phyloP scores from a whole-genome alignment of 345 rosid species.

The Noccaea caerulescens region DNA sequence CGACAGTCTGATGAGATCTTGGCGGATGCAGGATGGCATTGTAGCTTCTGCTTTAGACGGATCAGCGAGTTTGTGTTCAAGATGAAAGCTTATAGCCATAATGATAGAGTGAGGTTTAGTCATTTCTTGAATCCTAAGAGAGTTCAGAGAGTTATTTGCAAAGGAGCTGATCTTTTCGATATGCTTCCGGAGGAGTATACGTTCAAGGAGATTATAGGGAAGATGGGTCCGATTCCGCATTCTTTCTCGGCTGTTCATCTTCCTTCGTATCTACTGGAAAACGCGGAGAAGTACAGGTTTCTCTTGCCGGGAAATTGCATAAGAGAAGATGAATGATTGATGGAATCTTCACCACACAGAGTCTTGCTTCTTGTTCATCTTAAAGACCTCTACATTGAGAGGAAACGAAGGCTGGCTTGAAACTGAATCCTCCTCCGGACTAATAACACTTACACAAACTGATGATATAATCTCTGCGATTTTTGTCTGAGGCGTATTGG shows the following conservation, averaged over 20 bases:
- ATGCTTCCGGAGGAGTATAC: slow-evolving; percentile 86
- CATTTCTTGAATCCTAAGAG: slow-evolving; percentile 68
- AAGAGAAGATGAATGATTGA: slow-evolving; percentile 53
- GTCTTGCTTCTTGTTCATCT: slow-evolving; percentile 25
- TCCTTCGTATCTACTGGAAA: slow-evolving; percentile 67
- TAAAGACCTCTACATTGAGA: slow-evolving; percentile 31
- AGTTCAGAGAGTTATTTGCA: slow-evolving; percentile 72
- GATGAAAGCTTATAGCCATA: slow-evolving; percentile 84
- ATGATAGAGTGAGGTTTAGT: slow-evolving; percentile 73
- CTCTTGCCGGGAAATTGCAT: slow-evolving; percentile 72
- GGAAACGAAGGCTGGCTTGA: slow-evolving; percentile 32
- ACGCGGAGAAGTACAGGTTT: slow-evolving; percentile 61
- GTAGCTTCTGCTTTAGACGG: slow-evolving; percentile 75
- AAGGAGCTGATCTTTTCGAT: slow-evolving; percentile 78
- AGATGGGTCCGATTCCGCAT: slow-evolving; percentile 83
- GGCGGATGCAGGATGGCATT: slow-evolving; percentile 88
- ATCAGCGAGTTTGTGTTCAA: slow-evolving; percentile 74
- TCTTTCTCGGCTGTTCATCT: slow-evolving; percentile 79
- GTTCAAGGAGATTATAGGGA: slow-evolving; percentile 72
- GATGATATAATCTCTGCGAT: slow-evolving; percentile 25
- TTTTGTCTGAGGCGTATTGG: slow-evolving; percentile 37
- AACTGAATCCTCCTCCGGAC: slow-evolving; percentile 25
- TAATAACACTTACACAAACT: slow-evolving; percentile 33
- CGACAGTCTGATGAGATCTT: slow-evolving; percentile 68
- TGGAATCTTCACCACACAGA: slow-evolving; percentile 16